Percentiles rank a stretch among this genome's conserved stretches.
These are phyloP conservation scores for Aspergillus calidoustus DNA, from an alignment of 2,329 filamentous ascomycete genomes.

Conservation along the genomic window DNA sequence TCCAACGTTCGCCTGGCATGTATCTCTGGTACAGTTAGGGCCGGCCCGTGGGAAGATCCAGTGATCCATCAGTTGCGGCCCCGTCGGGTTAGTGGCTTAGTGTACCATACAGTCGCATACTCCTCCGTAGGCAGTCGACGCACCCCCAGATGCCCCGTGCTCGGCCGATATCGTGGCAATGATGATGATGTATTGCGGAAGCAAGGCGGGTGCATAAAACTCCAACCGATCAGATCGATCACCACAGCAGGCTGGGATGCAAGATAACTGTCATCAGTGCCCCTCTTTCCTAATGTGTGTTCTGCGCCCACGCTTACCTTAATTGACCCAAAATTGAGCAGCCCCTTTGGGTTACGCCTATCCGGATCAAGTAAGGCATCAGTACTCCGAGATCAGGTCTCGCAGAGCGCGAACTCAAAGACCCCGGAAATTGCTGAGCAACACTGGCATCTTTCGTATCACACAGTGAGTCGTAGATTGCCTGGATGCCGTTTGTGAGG, in stretches of 20 bases:
- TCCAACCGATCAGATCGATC: conserved; percentile 27
- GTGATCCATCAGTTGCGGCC: conserved; percentile 24
- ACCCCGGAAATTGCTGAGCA: conserved; percentile 4
- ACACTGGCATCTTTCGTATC: conserved; percentile 6
- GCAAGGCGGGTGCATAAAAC: conserved; percentile 24
- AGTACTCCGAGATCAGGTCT: conserved; percentile 14
- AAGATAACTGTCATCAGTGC: conserved; percentile 2
- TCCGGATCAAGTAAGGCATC: conserved; percentile 25
- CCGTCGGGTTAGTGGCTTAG: conserved; percentile 20
- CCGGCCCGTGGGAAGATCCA: conserved; percentile 30
- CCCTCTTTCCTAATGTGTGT: conserved; percentile 7
- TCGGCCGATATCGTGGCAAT: conserved; percentile 19
- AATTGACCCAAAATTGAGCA: conserved; percentile 1
- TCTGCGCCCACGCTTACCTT: background rate
- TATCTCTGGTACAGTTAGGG: conserved; percentile 29
- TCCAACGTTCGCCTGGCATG: background rate
- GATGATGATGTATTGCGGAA: conserved; percentile 26
- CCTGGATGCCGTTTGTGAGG: conserved; percentile 2
- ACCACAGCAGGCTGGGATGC: conserved; percentile 4
- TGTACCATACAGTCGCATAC: conserved; percentile 13
- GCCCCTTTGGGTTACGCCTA: conserved; percentile 7
- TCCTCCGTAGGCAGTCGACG: background rate
- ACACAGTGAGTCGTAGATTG: conserved; percentile 7
- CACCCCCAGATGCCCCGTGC: conserved; percentile 2
- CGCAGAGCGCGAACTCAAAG: conserved; percentile 7